phyloP scores from a whole-genome alignment of 2,329 filamentous ascomycete genomes.

The Alternaria sp. region DNA sequence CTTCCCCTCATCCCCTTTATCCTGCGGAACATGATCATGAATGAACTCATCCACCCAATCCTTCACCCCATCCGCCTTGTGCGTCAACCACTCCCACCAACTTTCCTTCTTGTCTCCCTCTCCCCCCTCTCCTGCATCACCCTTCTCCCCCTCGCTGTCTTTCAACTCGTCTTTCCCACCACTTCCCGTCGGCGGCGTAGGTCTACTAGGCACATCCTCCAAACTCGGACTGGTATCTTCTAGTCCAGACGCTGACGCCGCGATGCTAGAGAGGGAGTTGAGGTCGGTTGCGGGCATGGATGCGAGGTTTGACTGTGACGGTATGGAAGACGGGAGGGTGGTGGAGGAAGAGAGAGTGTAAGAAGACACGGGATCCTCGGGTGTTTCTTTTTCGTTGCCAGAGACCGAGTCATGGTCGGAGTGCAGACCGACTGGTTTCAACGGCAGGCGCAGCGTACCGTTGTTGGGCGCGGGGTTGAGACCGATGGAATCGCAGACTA shows the following conservation, averaged over 20 bases:
- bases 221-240: constrained; percentile 19
- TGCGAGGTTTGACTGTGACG: constrained; percentile 12
- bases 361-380: constrained; percentile 57
- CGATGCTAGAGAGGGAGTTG: constrained; percentile 29
- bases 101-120: constrained; percentile 14
- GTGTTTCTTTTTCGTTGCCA: constrained; percentile 53
- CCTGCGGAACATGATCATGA: constrained; percentile 33
- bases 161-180: constrained; percentile 3
- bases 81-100: constrained; percentile 49
- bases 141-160: neutral
- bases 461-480: constrained; percentile 81
- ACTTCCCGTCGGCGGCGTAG: constrained; percentile 12
- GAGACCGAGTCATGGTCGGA: constrained; percentile 53
- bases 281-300: constrained; percentile 21
- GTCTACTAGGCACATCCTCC: neutral
- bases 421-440: constrained; percentile 69
- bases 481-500: constrained; percentile 86
- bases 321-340: constrained; percentile 5
- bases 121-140: neutral
- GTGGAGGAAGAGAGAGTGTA: constrained; percentile 7
- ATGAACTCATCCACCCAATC: constrained; percentile 47
- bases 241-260: constrained; percentile 29
- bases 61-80: constrained; percentile 44
- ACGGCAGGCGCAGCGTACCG: constrained; percentile 78
- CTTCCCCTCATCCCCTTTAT: neutral